Conservation (phyloP, 2,329 filamentous ascomycete species). For the Aureobasidium pullulans region DNA sequence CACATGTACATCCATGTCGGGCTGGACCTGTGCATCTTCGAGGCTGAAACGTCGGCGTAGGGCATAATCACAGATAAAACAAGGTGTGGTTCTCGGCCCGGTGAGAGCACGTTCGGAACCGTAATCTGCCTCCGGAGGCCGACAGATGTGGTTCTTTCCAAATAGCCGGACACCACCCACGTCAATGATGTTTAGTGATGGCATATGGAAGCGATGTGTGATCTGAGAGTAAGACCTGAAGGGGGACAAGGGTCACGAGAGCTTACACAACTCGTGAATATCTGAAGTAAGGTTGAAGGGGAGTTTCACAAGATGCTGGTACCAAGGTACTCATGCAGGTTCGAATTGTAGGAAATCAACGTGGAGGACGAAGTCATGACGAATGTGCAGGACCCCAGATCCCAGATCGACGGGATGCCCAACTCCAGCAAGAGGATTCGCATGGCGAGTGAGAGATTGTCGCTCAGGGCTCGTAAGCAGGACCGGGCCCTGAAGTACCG, state of each 20-base stretch:
- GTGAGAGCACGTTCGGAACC: background rate
- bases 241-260: no score
- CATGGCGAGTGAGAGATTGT: background rate
- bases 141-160: background rate
- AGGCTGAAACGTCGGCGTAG: background rate
- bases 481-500: background rate
- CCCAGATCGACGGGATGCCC: background rate
- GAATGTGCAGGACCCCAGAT: background rate
- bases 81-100: background rate
- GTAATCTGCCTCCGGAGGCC: background rate
- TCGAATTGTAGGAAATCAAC: background rate
- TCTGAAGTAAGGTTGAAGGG: background rate
- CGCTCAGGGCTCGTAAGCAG: background rate
- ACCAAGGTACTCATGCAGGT: background rate
- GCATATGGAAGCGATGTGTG: background rate
- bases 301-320: background rate
- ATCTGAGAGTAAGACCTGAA: no score
- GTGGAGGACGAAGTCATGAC: background rate
- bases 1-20: background rate
- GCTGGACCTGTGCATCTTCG: background rate
- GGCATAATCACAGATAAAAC: background rate
- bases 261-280: background rate
- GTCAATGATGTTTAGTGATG: background rate
- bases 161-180: background rate
- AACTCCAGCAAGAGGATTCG: background rate